Evolutionary conservation across 2,329 filamentous ascomycete species (phyloP).

Genomic region (Coleophoma crateriformis): DNA sequence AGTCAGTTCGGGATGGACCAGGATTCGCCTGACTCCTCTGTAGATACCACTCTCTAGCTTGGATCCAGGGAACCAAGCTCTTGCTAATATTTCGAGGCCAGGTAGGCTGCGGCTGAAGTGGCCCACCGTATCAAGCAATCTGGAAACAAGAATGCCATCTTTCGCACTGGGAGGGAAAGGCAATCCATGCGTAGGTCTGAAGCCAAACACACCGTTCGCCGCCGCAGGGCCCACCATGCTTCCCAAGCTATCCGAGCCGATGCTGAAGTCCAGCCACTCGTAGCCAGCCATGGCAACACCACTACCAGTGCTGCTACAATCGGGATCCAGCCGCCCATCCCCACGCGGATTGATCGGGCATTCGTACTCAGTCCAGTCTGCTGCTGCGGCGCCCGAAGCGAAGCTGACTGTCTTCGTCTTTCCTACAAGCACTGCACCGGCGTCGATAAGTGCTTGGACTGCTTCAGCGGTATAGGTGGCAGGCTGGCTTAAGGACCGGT

Average conservation of each 20-base stretch:
- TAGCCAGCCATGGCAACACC: slow-evolving; percentile 37
- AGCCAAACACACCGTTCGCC: slow-evolving; percentile 9
- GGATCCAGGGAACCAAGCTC: neutral
- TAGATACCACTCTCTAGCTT: neutral
- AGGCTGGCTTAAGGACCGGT: slow-evolving; percentile 42
- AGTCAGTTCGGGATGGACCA: neutral
- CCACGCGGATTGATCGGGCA: slow-evolving; percentile 35
- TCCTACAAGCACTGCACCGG: slow-evolving; percentile 50
- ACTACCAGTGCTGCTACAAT: slow-evolving; percentile 39
- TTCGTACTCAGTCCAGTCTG: slow-evolving; percentile 37
- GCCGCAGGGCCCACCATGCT: slow-evolving; percentile 15
- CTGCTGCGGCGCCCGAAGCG: slow-evolving; percentile 19
- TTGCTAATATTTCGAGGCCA: neutral
- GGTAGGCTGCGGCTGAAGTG: slow-evolving; percentile 8
- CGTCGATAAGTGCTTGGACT: slow-evolving; percentile 48
- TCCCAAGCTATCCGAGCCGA: slow-evolving; percentile 41
- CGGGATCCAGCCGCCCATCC: slow-evolving; percentile 38
- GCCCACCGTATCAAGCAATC: slow-evolving; percentile 13
- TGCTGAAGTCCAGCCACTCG: slow-evolving; percentile 40
- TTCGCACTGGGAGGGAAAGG: neutral
- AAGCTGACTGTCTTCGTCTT: slow-evolving; percentile 46
- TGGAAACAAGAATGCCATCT: slow-evolving; percentile 8
- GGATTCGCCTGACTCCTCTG: neutral
- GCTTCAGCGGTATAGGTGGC: slow-evolving; percentile 40
- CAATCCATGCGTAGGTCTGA: slow-evolving; percentile 9